Conservation (phyloP, 179 eudicot species). For the Patellifolia procumbens region DNA sequence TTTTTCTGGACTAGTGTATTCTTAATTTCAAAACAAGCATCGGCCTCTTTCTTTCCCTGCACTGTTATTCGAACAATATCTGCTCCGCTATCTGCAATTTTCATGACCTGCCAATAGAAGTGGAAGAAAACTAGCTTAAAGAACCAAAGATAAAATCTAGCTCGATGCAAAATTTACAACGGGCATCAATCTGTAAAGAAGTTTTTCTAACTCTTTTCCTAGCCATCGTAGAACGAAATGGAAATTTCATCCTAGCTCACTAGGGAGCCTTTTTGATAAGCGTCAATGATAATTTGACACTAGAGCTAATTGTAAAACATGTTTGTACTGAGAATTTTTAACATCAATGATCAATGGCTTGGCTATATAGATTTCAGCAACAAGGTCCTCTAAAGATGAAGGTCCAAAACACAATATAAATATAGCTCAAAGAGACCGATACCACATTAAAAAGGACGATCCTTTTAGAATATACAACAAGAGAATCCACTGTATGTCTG, state of each 20-base stretch:
- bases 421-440: too few relatives aligned
- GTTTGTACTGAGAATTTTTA: neutral
- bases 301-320: too few relatives aligned
- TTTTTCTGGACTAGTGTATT: constrained; percentile 92
- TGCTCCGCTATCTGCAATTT: constrained; percentile 93
- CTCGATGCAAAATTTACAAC: neutral
- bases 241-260: neutral
- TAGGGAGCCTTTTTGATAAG: neutral
- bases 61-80: constrained; percentile 95
- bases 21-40: constrained; percentile 94
- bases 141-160: neutral
- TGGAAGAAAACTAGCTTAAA: neutral
- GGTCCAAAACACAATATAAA: neutral
- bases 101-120: constrained; percentile 68
- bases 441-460: neutral
- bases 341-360: too few relatives aligned
- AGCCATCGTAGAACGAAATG: neutral
- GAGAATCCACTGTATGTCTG: neutral
- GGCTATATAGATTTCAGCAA: neutral
- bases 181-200: neutral
- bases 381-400: constrained; percentile 2
- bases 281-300: neutral
- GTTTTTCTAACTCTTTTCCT: neutral
- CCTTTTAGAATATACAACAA: neutral
- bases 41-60: constrained; percentile 98